Base-by-base conservation (phyloP, 2,329 filamentous ascomycete genomes). In the Aspergillus clavatus region DNA sequence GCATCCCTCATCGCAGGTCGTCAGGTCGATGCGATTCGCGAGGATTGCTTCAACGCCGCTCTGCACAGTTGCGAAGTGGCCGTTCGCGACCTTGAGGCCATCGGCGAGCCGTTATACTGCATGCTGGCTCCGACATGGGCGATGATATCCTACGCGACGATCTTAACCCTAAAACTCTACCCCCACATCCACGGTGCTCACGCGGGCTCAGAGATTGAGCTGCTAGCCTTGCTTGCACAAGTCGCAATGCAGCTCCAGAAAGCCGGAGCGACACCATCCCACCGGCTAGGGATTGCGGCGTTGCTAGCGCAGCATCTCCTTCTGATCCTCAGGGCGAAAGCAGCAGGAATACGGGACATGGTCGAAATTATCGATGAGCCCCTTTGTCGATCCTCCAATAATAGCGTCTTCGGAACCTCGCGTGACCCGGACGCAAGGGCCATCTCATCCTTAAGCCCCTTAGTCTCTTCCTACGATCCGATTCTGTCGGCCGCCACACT, bases 91-190 rank as follows among this genome's bases (percentile, higher is more conserved):
- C 37, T 64, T n/a, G 23, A 52, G 7, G 38, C 18, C 1, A 48
- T 61, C 2, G 60, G 58, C 5, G 60, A 62, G 23, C 54, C 58
- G 16, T 29, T 63, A 10, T 65, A 63, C 35, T 58, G 53, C 19
- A 62, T 65, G 59, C 42, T 65, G 16, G 53, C 60, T n/a, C 61
- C 61, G 0, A 64, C 58, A 0, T 63, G 61, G 61, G 60, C 60
- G 1, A 65, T 65, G 60, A 59, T 62, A 24, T 55, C 59, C 0
- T 63, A 63, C 26, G 54, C 60, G 0, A 59, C 56, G 0, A 57
- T 63, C 10, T 45, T 63, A 2, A 47, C 60, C 1, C 36, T 64
- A 2, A 54, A 56, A 40, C 22, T 63, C 2, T 62, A 62, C 7
- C 58, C 58, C 0, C 21, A 31, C 3, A 14, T 61, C 11, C 51